phyloP scores from a whole-genome alignment of 2,329 filamentous ascomycete species.

The Colletotrichum chrysophilum region DNA sequence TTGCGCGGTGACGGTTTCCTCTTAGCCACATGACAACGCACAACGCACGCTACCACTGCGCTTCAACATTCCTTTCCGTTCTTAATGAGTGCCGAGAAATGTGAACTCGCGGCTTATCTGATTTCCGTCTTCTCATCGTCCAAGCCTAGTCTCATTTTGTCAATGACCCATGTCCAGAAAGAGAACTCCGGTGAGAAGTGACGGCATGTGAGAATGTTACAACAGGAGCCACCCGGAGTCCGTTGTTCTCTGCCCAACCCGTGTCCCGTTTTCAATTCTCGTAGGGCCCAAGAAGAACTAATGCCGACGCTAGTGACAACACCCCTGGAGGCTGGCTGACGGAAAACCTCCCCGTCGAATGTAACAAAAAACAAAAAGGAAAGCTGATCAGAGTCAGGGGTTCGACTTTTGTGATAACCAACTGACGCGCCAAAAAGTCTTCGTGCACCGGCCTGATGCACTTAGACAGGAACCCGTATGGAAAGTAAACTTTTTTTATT shows the following conservation, averaged over 20 bases:
- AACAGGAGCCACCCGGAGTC: neutral
- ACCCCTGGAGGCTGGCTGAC: neutral
- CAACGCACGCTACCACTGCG: neutral
- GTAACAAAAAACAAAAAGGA: neutral
- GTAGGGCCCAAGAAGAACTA: neutral
- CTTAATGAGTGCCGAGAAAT: neutral
- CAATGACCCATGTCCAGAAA: neutral
- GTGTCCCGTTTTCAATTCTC: neutral
- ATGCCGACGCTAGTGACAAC: conserved; percentile 4
- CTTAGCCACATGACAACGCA: neutral
- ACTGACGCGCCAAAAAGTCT: neutral
- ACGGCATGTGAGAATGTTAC: neutral
- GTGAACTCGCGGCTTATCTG: neutral
- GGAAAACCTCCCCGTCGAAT: neutral
- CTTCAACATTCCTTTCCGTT: neutral
- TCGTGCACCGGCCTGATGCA: neutral
- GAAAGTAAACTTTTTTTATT: neutral
- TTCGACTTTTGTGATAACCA: neutral
- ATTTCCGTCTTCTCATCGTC: neutral
- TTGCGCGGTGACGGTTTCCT: neutral
- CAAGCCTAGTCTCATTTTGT: neutral
- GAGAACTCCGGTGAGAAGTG: neutral
- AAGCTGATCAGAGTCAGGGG: neutral
- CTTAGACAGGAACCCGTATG: neutral
- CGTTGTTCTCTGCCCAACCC: neutral